Evolutionary conservation across 169 alveolate species (phyloP).

Genomic region (Plasmodium berghei): DNA sequence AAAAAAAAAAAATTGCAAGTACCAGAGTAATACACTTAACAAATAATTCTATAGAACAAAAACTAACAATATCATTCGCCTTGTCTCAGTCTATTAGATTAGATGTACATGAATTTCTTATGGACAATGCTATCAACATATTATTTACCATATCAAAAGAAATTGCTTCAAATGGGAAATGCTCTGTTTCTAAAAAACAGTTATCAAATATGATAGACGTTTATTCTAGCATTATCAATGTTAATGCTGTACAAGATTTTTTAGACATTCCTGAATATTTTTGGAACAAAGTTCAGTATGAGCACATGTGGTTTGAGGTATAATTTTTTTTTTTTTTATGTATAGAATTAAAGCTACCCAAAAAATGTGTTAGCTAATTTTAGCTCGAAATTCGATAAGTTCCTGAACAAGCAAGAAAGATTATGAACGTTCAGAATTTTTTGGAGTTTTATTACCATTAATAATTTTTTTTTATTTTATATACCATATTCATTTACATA

Average conservation of each 20-base stretch:
- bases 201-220: slow-evolving; percentile 77
- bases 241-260: slow-evolving; percentile 82
- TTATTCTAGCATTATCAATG: slow-evolving; percentile 80
- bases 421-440: not conserved
- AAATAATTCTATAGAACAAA: slow-evolving; percentile 80
- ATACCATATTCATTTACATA: too few species aligned
- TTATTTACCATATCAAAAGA: slow-evolving; percentile 77
- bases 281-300: slow-evolving; percentile 79
- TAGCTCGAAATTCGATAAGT: too few species aligned
- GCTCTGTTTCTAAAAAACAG: slow-evolving; percentile 75
- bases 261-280: slow-evolving; percentile 84
- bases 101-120: slow-evolving; percentile 79
- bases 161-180: slow-evolving; percentile 79
- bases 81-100: slow-evolving; percentile 79
- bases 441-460: too few species aligned
- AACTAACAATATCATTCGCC: slow-evolving; percentile 80
- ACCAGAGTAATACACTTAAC: slow-evolving; percentile 74
- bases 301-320: slow-evolving; percentile 76
- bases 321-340: too few species aligned
- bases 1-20: slow-evolving; percentile 12
- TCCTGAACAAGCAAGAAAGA: not conserved
- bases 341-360: too few species aligned
- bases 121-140: slow-evolving; percentile 80
- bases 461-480: too few species aligned
- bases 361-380: too few species aligned